Evolutionary conservation across 371 early-diverging fungal species (phyloP).

Genomic region (Parasitella parasitica): DNA sequence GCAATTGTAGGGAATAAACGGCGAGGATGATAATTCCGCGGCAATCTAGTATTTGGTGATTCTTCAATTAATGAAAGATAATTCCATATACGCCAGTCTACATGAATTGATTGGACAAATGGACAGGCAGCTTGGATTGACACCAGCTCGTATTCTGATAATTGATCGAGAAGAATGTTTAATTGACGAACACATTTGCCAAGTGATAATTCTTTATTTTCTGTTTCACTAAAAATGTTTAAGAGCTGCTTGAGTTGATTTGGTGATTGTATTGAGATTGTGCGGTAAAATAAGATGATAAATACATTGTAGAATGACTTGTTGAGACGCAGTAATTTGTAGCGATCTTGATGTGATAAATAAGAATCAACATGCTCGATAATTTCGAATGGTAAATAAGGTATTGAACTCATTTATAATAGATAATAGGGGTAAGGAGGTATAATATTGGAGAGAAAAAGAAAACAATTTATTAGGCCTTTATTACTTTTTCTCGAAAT

Average conservation of each 20-base stretch:
- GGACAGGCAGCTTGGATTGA: conserved; percentile 2
- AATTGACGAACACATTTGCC: conserved; percentile 6
- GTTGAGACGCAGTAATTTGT: not conserved
- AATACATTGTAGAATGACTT: conserved; percentile 1
- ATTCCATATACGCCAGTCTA: conserved; percentile 18
- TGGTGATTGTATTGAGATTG: not conserved
- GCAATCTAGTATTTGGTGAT: not conserved
- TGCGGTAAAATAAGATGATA: conserved; percentile 7
- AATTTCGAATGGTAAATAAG: conserved; percentile 14
- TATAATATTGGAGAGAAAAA: not conserved
- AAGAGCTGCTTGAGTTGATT: conserved; percentile 9
- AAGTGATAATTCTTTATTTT: not conserved
- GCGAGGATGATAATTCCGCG: conserved; percentile 5
- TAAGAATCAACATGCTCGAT: conserved; percentile 8
- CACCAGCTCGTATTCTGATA: conserved; percentile 5
- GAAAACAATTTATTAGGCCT: not conserved
- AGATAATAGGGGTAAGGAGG: not conserved
- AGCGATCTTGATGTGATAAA: not conserved
- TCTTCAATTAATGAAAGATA: not conserved
- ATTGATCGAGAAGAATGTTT: not conserved
- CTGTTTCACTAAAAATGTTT: not conserved
- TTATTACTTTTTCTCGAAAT: not conserved
- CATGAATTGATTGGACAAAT: conserved; percentile 6
- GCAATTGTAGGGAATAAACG: not conserved
- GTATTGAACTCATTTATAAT: not conserved